phyloP scores from a whole-genome alignment of 495 filamentous ascomycete species.

The Cryomyces minteri region DNA sequence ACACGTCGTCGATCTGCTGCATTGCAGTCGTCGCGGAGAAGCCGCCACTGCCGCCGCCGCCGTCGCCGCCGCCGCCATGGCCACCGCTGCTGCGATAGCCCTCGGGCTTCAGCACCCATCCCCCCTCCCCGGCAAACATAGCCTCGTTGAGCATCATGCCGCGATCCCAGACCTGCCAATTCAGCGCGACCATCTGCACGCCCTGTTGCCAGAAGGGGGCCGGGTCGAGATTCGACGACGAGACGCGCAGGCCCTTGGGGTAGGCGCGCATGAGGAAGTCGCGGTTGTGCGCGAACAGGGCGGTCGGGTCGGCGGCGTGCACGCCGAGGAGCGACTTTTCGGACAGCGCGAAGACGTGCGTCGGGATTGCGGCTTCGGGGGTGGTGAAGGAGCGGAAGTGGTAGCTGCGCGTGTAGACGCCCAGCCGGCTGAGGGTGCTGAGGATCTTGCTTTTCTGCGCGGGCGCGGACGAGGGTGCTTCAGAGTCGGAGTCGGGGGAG shows the following conservation, averaged over 20 bases:
- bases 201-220: slow-evolving; percentile 72
- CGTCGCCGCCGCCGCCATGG: slow-evolving; percentile 13
- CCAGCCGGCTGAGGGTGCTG: slow-evolving; percentile 50
- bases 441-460: slow-evolving; percentile 52
- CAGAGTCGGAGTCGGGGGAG: slow-evolving; percentile 2
- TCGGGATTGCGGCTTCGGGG: slow-evolving; percentile 52
- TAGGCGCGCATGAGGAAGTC: slow-evolving; percentile 75
- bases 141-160: slow-evolving; percentile 93
- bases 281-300: slow-evolving; percentile 70
- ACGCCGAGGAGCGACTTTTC: slow-evolving; percentile 60
- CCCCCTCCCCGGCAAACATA: slow-evolving; percentile 67
- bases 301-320: slow-evolving; percentile 36
- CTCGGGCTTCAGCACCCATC: slow-evolving; percentile 71
- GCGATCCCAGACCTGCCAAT: slow-evolving; percentile 83
- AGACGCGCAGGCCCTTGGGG: slow-evolving; percentile 63
- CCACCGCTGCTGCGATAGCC: slow-evolving; percentile 32
- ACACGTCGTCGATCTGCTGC: slow-evolving; percentile 7
- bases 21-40: slow-evolving; percentile 2
- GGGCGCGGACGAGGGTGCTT: slow-evolving; percentile 7
- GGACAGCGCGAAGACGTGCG: slow-evolving; percentile 74
- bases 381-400: slow-evolving; percentile 54
- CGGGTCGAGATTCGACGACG: slow-evolving; percentile 74
- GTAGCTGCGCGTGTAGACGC: slow-evolving; percentile 65
- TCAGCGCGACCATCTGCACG: slow-evolving; percentile 81
- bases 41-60: slow-evolving; percentile 16